These are phyloP conservation scores for Fremontodendron californicum DNA, from an alignment of 345 rosid genomes.

Conservation along the genomic window DNA sequence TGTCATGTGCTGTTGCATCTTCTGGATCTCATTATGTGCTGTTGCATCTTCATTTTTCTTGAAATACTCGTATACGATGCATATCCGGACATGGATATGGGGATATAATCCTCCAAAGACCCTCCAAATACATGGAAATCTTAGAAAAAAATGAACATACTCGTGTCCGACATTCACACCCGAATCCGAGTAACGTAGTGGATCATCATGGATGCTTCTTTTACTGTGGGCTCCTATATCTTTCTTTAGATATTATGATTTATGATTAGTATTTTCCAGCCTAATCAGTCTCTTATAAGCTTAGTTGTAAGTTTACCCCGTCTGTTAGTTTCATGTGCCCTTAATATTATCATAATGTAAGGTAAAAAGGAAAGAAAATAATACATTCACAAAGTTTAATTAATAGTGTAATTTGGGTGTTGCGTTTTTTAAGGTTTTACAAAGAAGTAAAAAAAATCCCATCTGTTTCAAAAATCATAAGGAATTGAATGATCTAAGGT, in stretches of 20 bases:
- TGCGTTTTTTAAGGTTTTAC: background rate
- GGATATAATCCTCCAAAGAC: no score
- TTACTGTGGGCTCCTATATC: background rate
- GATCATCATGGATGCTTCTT: background rate
- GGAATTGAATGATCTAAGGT: background rate
- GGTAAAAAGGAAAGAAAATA: background rate
- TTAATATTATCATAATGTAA: background rate
- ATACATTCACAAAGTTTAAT: background rate
- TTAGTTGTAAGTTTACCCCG: background rate
- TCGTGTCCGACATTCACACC: no score
- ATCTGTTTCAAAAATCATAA: background rate
- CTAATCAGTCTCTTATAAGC: background rate
- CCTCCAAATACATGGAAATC: no score
- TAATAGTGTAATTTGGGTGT: background rate
- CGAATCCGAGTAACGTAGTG: background rate
- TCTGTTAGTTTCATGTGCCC: background rate
- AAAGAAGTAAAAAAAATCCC: background rate
- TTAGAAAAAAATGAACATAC: no score
- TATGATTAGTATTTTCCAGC: background rate
- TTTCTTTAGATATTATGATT: background rate
- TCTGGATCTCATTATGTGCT: no score
- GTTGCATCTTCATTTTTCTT: no score
- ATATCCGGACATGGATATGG: no score
- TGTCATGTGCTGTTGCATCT: no score
- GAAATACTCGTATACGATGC: no score